phyloP scores from a whole-genome alignment of 2,329 filamentous ascomycete genomes.

The Fusarium sambucinum region DNA sequence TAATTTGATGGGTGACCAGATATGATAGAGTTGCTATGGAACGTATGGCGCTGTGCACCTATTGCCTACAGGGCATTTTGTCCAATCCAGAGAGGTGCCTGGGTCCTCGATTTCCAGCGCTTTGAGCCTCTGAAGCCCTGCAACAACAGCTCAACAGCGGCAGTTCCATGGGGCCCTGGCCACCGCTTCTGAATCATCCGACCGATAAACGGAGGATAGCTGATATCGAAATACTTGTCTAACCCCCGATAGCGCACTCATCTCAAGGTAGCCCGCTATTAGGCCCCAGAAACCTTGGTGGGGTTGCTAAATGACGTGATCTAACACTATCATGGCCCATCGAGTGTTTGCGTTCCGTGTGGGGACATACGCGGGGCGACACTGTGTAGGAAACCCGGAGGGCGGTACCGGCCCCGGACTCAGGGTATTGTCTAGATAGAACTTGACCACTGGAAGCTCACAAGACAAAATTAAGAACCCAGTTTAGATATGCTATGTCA shows the following conservation, averaged over 20 bases:
- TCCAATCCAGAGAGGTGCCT: neutral
- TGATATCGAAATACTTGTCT: conserved; percentile 34
- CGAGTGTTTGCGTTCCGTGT: conserved; percentile 20
- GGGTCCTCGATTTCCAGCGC: conserved; percentile 21
- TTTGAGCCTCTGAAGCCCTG: neutral
- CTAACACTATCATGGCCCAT: conserved; percentile 43
- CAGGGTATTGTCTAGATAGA: neutral
- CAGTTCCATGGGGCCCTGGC: conserved; percentile 25
- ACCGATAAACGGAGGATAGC: conserved; percentile 44
- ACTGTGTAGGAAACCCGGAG: conserved; percentile 38
- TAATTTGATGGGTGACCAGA: neutral
- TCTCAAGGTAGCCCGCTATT: conserved; percentile 37
- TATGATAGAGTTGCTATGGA: neutral
- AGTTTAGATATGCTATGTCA: neutral
- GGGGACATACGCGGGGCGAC: neutral
- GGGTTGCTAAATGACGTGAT: conserved; percentile 48
- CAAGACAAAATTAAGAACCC: neutral
- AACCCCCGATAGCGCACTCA: neutral
- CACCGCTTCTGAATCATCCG: conserved; percentile 43
- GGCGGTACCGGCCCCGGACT: conserved; percentile 31
- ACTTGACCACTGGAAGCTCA: neutral
- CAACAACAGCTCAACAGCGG: neutral
- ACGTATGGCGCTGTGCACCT: conserved; percentile 7
- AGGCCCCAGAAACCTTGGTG: conserved; percentile 33
- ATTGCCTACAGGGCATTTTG: neutral